A percentile compares a stretch with the other conserved stretches of the same genome.
phyloP scores from a whole-genome alignment of 2,329 filamentous ascomycete species.

The Cryphonectria japonica region DNA sequence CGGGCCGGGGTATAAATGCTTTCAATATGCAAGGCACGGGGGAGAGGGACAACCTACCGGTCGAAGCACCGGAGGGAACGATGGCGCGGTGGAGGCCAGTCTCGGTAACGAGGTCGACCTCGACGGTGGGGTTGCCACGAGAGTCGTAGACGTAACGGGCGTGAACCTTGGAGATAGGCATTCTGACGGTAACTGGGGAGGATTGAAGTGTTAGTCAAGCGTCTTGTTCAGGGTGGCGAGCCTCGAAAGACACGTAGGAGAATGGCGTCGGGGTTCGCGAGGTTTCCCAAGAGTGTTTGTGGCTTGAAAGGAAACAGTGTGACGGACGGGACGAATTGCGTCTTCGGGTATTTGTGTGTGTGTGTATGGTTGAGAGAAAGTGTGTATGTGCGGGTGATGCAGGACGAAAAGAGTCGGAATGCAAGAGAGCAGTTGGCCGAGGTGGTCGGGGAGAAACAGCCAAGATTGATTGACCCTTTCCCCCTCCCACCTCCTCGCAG shows the following conservation, averaged over 20 bases:
- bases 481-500: neutral
- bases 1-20: slow-evolving; percentile 7
- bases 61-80: slow-evolving; percentile 95
- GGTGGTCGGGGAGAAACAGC: neutral
- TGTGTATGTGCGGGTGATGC: neutral
- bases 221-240: neutral
- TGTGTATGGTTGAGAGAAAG: neutral
- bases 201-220: slow-evolving; percentile 9
- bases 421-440: slow-evolving; percentile 3
- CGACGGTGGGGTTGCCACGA: slow-evolving; percentile 96
- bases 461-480: neutral
- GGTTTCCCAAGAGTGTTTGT: neutral
- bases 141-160: slow-evolving; percentile 98
- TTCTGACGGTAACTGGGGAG: slow-evolving; percentile 52
- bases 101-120: slow-evolving; percentile 96
- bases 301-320: neutral
- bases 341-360: neutral
- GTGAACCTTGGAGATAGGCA: slow-evolving; percentile 91
- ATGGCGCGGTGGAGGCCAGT: slow-evolving; percentile 96
- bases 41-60: slow-evolving; percentile 59
- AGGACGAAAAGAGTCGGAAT: neutral
- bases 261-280: neutral
- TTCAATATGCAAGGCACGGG: slow-evolving; percentile 40
- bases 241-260: neutral
- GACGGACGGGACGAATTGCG: neutral